Base-by-base conservation (phyloP, 2,329 filamentous ascomycete genomes). In the Alternaria brassicae region DNA sequence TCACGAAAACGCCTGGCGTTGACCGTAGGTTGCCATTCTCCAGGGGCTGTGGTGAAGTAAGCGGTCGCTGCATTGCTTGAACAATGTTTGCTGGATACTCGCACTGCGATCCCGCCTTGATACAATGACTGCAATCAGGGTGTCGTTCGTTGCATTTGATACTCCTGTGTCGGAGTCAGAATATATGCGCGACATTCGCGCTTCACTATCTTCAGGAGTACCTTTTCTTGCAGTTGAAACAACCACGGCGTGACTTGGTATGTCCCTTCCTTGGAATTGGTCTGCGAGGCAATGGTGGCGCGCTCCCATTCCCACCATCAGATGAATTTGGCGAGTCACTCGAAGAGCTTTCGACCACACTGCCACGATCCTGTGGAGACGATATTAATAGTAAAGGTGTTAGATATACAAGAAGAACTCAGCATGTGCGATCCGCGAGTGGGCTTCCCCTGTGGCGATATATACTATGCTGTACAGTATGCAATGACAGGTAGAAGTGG, bases 81-180 rank as follows among this genome's bases (percentile, higher is more conserved):
- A 77, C 74, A 39, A 76, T 76, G 42, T 75, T 75, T 7, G 81
- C 75, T 4, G 88, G 87, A 72, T 90, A 90, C 71, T 87, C 84
- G 77, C 88, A 90, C 50, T 84, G 82, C 53, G 89, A 76, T 0
- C 85, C 86, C 37, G 84, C 85, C 77, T 88, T 89, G 52, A 81
- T 74, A 72, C 88, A 90, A 70, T 90, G 87, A 1, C 83, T 84
- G 68, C 88, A 90, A 10, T 84, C 79, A 27, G 88, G 88, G 28
- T 80, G 83, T n/a, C 81, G 87, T 74, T 90, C 88, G 77, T 89
- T 88, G 72, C 88, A 90, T 84, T 89, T 90, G 73, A 90, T 89
- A 58, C 87, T 84, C 39, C 88, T 79, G 56, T 84, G 81, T 75
- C 34, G 9, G 13, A 6, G 21, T 47, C 19, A 47, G 44, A 30